phyloP scores from a whole-genome alignment of 2,329 filamentous ascomycete species.

The Didymosphaeria variabile region DNA sequence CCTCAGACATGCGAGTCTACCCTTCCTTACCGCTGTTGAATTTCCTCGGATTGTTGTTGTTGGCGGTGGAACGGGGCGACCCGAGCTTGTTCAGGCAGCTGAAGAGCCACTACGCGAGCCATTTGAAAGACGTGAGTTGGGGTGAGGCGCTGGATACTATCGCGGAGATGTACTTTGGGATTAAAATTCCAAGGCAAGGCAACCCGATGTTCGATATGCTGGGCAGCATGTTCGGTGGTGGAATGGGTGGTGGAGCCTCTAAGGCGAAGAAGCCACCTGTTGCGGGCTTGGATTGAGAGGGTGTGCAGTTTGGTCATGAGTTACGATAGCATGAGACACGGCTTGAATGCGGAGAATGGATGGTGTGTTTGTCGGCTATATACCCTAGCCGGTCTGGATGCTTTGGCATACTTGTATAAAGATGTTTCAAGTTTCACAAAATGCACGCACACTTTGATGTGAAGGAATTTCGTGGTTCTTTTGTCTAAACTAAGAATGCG shows the following conservation, averaged over 20 bases:
- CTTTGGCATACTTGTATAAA: slow-evolving; percentile 9
- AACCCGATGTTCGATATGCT: slow-evolving; percentile 99
- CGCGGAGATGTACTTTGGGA: slow-evolving; percentile 96
- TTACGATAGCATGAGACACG: slow-evolving; percentile 19
- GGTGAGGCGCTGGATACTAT: slow-evolving; percentile 82
- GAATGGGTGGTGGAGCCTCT: slow-evolving; percentile 61
- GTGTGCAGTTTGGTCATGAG: neutral
- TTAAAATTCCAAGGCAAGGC: slow-evolving; percentile 84
- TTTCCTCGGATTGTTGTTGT: slow-evolving; percentile 84
- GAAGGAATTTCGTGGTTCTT: neutral
- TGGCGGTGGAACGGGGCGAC: slow-evolving; percentile 83
- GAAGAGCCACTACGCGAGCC: slow-evolving; percentile 78
- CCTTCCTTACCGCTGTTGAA: slow-evolving; percentile 94
- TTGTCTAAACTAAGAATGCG: neutral
- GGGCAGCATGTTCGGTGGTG: slow-evolving; percentile 87
- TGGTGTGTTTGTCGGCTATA: neutral
- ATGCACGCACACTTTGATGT: neutral
- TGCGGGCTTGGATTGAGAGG: slow-evolving; percentile 47
- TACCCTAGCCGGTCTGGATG: slow-evolving; percentile 4
- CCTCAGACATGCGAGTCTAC: slow-evolving; percentile 81
- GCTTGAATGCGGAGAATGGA: slow-evolving; percentile 6
- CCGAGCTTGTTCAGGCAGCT: slow-evolving; percentile 83
- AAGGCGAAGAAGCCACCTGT: slow-evolving; percentile 55
- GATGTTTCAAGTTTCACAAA: neutral
- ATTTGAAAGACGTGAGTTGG: slow-evolving; percentile 84